Base-by-base conservation (phyloP, 2,329 filamentous ascomycete genomes). In the Aspergillus sp. region DNA sequence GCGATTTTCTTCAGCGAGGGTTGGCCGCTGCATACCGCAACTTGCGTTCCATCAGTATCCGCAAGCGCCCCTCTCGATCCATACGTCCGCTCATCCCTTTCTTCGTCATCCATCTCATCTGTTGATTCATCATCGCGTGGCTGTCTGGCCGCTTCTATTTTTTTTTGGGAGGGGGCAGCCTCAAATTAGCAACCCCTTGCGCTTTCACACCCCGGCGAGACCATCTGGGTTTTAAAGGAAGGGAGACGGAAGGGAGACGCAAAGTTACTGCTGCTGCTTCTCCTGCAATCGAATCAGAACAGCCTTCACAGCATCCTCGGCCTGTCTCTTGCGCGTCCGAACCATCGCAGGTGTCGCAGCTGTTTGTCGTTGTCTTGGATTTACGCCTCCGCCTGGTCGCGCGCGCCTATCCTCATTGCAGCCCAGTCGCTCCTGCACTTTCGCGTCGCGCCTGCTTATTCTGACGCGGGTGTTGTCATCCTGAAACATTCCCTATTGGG, bases 401-500 rank as follows among this genome's bases (percentile, higher is more conserved):
- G 62, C 59, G 47, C 50, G 59, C 33, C 33, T 52, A 52, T 56
- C 53, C 60, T 60, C 52, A 52, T 55, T 58, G 50, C 52, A 58
- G 44, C 60, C 62, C 52, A 58, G 44, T 61, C 62, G 59, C 57
- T 62, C 59, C 63, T 62, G 62, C 64, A 65, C 55, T 57, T 56
- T 67, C 59, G 62, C 64, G 63, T 60, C 63, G 63, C 59, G 62
- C 64, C 51, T 62, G 51, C 58, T 60, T 62, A 58, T 64, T 60
- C 62, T 60, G 56, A 67, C 66, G 60, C 64, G 56, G 50, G 59
- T 61, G 65, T 66, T 62, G 56, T 56, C 61, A 60, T 45, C 56
- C 59, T 70, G 68, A 71, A 71, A 71, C 69, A 71, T 70, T 70
- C 68, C 14, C 60, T 56, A 56, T 56, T 44, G 37, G 52, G 21